Evolutionary conservation across 306 rosid genomes (phyloP).

Genomic region (Quercus mongolica): DNA sequence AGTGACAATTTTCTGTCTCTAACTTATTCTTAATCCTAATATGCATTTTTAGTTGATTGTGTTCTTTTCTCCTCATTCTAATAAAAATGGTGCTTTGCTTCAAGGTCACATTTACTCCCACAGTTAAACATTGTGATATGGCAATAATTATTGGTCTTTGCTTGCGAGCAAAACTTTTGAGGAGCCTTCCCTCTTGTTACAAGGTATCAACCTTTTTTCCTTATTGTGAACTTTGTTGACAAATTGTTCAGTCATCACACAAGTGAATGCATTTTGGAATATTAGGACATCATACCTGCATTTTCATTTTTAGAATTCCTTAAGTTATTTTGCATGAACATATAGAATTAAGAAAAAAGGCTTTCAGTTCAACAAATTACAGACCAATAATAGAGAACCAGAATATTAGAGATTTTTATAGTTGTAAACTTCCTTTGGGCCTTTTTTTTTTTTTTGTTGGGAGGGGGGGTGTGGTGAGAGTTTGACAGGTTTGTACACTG

Average conservation of each 20-base stretch:
- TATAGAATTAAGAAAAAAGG: background rate
- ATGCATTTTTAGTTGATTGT: background rate
- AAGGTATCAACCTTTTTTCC: conserved; percentile 46
- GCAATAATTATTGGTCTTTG: conserved; percentile 93
- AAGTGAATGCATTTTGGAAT: background rate
- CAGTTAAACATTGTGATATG: conserved; percentile 97
- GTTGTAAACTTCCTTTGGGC: too few relatives aligned
- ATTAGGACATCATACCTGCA: background rate
- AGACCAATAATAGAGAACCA: background rate
- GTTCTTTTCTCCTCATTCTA: background rate
- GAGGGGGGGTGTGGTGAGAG: too few relatives aligned
- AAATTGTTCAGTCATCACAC: background rate
- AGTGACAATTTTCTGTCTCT: background rate
- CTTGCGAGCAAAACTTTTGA: conserved; percentile 80
- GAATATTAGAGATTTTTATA: background rate
- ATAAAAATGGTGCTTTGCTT: conserved; percentile 15
- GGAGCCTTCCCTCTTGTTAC: conserved; percentile 81
- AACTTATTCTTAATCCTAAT: background rate
- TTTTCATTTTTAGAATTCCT: background rate
- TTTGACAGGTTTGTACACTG: background rate
- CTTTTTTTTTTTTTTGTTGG: too few relatives aligned
- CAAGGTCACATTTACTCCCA: conserved; percentile 94
- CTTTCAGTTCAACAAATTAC: background rate
- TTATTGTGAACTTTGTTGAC: background rate
- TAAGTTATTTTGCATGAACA: background rate